These are phyloP conservation scores for Torrubiella hemipterigena DNA, from an alignment of 2,329 filamentous ascomycete species.

Conservation along the genomic window DNA sequence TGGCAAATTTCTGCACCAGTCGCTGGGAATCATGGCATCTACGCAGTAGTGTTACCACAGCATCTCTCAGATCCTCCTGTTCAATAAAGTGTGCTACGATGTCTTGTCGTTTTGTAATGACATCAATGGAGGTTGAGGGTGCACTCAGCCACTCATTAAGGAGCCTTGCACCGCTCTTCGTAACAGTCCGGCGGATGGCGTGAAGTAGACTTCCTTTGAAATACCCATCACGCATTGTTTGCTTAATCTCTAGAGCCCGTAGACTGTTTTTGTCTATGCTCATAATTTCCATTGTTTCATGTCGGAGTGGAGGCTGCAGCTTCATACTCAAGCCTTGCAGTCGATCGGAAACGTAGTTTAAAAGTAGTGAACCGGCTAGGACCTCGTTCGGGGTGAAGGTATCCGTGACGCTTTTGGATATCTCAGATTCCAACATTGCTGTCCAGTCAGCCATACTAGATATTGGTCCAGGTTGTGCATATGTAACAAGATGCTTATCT, in stretches of 20 bases:
- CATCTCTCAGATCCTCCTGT: conserved; percentile 56
- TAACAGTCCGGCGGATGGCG: conserved; percentile 79
- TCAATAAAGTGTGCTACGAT: conserved; percentile 66
- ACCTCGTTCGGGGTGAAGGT: conserved; percentile 60
- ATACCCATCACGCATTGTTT: conserved; percentile 68
- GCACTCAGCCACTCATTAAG: conserved; percentile 78
- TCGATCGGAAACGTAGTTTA: conserved; percentile 73
- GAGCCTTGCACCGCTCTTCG: conserved; percentile 78
- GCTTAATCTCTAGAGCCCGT: conserved; percentile 76
- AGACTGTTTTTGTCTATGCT: conserved; percentile 85
- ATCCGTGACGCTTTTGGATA: conserved; percentile 38
- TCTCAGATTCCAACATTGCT: conserved; percentile 62
- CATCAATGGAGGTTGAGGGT: conserved; percentile 73
- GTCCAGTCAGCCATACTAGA: conserved; percentile 53
- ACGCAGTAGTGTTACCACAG: conserved; percentile 54
- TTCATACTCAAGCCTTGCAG: conserved; percentile 69
- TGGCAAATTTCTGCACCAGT: conserved; percentile 84
- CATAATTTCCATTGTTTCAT: conserved; percentile 69
- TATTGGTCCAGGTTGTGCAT: conserved; percentile 39
- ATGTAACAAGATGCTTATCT: conserved; percentile 66
- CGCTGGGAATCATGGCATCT: conserved; percentile 78
- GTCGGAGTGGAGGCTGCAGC: conserved; percentile 69
- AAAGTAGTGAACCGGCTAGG: conserved; percentile 63
- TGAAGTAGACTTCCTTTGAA: conserved; percentile 80
- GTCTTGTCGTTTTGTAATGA: conserved; percentile 71